These are phyloP conservation scores for Candida schatavii DNA, from an alignment of 805 yeast genomes.

Conservation along the genomic window DNA sequence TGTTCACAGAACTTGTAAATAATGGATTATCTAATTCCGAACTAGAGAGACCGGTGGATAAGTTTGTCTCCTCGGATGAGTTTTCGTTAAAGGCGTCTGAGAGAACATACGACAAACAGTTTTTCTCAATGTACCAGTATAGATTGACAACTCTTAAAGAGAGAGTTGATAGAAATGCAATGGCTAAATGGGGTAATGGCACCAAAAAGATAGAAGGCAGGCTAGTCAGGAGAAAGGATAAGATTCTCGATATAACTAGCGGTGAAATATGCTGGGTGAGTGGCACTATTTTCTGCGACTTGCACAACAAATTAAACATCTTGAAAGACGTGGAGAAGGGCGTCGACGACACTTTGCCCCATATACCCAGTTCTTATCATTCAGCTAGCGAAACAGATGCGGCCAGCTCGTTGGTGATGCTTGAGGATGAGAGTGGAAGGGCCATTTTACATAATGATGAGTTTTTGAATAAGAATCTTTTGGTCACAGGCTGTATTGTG, in stretches of 20 bases:
- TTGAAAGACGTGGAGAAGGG: constrained; percentile 72
- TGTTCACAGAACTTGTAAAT: constrained; percentile 4
- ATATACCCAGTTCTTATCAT: constrained; percentile 25
- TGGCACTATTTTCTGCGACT: constrained; percentile 83
- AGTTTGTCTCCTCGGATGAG: constrained; percentile 6
- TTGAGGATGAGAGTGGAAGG: constrained; percentile 94
- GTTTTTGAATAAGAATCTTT: constrained; percentile 48
- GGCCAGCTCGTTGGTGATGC: constrained; percentile 47
- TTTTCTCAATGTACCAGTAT: constrained; percentile 42
- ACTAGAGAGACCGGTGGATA: neutral
- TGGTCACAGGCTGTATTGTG: constrained; percentile 88
- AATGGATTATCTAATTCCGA: neutral
- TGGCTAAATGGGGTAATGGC: constrained; percentile 54
- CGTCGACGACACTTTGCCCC: constrained; percentile 48
- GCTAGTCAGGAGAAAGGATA: constrained; percentile 30
- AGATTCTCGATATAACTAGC: constrained; percentile 57
- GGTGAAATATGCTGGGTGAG: constrained; percentile 73
- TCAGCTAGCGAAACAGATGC: constrained; percentile 16
- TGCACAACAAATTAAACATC: constrained; percentile 82
- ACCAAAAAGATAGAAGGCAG: constrained; percentile 21
- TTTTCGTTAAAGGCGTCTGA: constrained; percentile 18
- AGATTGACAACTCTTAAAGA: constrained; percentile 30
- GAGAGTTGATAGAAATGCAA: constrained; percentile 32
- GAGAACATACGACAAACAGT: constrained; percentile 38
- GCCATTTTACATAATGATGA: constrained; percentile 65